Evolutionary conservation across 2,329 filamentous ascomycete genomes (phyloP), one percentile per base, ranked within the genome.

Genomic region (Didymosphaeria variabile): DNA sequence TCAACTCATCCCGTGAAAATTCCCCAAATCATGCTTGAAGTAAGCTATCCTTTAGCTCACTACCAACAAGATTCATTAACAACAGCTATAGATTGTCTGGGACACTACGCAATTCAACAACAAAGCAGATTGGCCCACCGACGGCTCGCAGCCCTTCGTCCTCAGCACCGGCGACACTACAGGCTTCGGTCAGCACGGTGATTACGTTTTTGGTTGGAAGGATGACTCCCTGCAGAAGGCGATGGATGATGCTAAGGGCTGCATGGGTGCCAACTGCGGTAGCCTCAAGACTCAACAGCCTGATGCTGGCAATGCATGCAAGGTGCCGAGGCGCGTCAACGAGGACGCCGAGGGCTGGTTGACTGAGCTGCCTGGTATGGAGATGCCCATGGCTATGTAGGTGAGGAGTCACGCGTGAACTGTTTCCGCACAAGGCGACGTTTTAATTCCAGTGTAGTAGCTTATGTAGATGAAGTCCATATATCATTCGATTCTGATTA

Each of bases 11-110:
- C 81, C 0, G 75, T 83, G 23, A 74, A 77, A 21, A 83, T 82
- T 59, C 81, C 81, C 6, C 81, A 83, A 69, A 68, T 83, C 31
- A 80, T 80, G 58, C 79, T 79, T 62, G 81, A 83, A 72, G 81
- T 61, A 58, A 17, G 44, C 15, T 34, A n/a, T 36, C 2, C 12
- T 26, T 12, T 31, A 9, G 29, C 23, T 19, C 42, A 31, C 23
- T 19, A 49, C 12, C 13, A 7, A 34, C 17, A 10, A n/a, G 34
- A 12, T 29, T 23, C n/a, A 19, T 23, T 52, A 31, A 46, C 40
- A 12, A 21, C 12, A 21, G 8, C 26, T 47, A 21, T 29, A 69
- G 68, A 70, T 73, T 17, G 78, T 83, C 59, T 83, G 80, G 80
- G 80, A 83, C 66, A 83, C 73, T 0, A 70, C 63, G 12, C 49